Base-by-base conservation (phyloP, 2,329 filamentous ascomycete species). In the Lachnellula willkommii region DNA sequence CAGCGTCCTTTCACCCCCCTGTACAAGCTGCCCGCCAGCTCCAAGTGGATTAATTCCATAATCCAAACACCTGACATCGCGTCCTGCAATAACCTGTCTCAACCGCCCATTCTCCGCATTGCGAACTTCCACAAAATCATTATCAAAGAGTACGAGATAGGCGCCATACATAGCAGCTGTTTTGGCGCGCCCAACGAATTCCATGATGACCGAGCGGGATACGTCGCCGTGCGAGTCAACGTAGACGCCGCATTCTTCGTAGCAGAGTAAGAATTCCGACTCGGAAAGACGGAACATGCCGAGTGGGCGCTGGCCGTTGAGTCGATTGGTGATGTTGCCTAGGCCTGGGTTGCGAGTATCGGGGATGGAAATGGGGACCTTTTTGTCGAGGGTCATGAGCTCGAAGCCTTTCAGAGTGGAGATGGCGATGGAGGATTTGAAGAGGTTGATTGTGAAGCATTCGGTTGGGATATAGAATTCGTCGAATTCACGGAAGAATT, bases 161-260 rank as follows among this genome's bases (percentile, higher is more conserved):
- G 91, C 88, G 1, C 91, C 92, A 65, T 90, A 95, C 75, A 97
- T 86, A 59, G 91, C 94, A 2, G 92, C 92, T 12, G 85, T 84
- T 60, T 87, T 86, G 1, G 94, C 94, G 71, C 82, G 93, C 63
- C 94, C 94, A n/a, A 95, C 94, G 71, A 97, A 99, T 70, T 97
- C 91, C 91, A 99, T 96, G 67, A 97, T 92, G 56, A 97, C 90
- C 28, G 88, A 90, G 47, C 95, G 88, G 40, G 86, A 93, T 28
- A 99, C 90, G 59, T 99, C 94, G 63, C 94, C 94, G 72, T 97
- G 91, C 74, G 97, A 96, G 77, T 99, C 95, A 69, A 97, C 89
- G 68, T 97, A 99, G 8, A 99, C 92, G 17, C 92, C 94, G 65
- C 93, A 97, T 72, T 96, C 91, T 72, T 95, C 89, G 71, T 97